These are phyloP conservation scores for Syncephalastrum sp. DNA, from an alignment of 371 early-diverging fungal genomes.

Conservation along the genomic window DNA sequence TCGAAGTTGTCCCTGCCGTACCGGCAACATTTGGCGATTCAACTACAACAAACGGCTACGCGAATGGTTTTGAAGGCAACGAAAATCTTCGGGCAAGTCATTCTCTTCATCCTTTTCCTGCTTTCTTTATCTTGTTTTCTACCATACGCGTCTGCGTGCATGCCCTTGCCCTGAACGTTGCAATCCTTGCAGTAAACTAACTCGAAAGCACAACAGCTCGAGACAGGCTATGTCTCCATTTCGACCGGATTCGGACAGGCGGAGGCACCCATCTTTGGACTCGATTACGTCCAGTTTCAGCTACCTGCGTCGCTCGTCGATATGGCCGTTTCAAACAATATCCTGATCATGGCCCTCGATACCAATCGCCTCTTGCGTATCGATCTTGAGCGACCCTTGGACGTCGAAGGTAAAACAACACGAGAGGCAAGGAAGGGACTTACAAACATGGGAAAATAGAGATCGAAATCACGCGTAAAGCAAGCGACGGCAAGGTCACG, in stretches of 20 bases:
- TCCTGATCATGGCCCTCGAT: slow-evolving; percentile 71
- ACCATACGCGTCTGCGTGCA: neutral
- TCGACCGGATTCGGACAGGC: slow-evolving; percentile 44
- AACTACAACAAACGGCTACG: slow-evolving; percentile 11
- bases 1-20: slow-evolving; percentile 19
- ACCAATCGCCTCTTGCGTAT: slow-evolving; percentile 68
- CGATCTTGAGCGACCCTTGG: slow-evolving; percentile 50
- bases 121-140: neutral
- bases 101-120: slow-evolving; percentile 5
- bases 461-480: slow-evolving; percentile 71
- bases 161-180: slow-evolving; percentile 1
- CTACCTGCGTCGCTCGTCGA: slow-evolving; percentile 69
- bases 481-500: slow-evolving; percentile 62
- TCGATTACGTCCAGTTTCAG: slow-evolving; percentile 82
- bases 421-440: neutral
- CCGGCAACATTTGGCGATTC: slow-evolving; percentile 12
- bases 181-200: neutral
- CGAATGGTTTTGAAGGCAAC: slow-evolving; percentile 21
- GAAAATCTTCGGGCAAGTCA: slow-evolving; percentile 20
- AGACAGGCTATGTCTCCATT: slow-evolving; percentile 52
- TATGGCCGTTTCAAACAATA: slow-evolving; percentile 78
- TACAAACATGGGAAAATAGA: slow-evolving; percentile 41
- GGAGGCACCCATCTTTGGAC: slow-evolving; percentile 65
- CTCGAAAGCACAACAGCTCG: slow-evolving; percentile 32
- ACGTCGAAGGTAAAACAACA: slow-evolving; percentile 19